A percentile compares a stretch with the other conserved stretches of the same genome.
These are phyloP conservation scores for Melampsora occidentalis DNA, from an alignment of 1,284 basidiomycete genomes.

Conservation along the genomic window DNA sequence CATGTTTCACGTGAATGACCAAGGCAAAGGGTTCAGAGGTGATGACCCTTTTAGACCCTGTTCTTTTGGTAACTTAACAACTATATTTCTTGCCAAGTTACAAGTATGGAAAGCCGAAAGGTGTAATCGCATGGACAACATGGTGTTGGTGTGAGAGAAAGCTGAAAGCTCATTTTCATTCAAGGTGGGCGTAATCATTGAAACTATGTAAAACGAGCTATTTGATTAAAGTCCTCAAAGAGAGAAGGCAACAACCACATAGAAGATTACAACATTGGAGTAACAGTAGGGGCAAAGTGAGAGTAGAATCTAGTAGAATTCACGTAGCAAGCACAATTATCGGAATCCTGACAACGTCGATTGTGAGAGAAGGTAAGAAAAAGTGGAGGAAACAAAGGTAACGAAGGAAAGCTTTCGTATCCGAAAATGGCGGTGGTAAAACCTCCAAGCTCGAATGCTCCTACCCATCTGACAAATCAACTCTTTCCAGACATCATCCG, in stretches of 20 bases:
- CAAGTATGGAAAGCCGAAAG: too few relatives aligned
- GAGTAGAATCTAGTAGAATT: constrained; percentile 12
- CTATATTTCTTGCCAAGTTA: too few relatives aligned
- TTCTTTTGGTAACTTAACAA: too few relatives aligned
- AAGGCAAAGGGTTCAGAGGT: too few relatives aligned
- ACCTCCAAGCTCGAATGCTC: constrained; percentile 26
- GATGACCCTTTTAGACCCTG: too few relatives aligned
- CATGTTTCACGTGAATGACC: too few relatives aligned
- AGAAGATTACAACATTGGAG: not conserved
- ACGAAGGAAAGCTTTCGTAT: constrained; percentile 34
- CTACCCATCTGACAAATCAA: not conserved
- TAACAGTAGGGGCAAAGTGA: not conserved
- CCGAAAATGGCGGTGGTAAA: constrained; percentile 44
- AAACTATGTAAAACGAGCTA: not conserved
- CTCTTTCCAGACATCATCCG: not conserved
- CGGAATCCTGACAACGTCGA: not conserved
- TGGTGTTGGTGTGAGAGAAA: too few relatives aligned
- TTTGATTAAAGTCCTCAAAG: constrained; percentile 1
- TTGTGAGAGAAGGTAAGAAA: not conserved
- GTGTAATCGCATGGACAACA: too few relatives aligned
- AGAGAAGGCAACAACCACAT: not conserved
- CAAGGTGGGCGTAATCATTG: too few relatives aligned
- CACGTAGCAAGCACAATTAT: not conserved
- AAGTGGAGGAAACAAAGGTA: not conserved
- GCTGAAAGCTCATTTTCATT: too few relatives aligned